Evolutionary conservation across 495 filamentous ascomycete genomes (phyloP), one percentile per base, ranked within the genome.

Genomic region (Aspergillus diversus): DNA sequence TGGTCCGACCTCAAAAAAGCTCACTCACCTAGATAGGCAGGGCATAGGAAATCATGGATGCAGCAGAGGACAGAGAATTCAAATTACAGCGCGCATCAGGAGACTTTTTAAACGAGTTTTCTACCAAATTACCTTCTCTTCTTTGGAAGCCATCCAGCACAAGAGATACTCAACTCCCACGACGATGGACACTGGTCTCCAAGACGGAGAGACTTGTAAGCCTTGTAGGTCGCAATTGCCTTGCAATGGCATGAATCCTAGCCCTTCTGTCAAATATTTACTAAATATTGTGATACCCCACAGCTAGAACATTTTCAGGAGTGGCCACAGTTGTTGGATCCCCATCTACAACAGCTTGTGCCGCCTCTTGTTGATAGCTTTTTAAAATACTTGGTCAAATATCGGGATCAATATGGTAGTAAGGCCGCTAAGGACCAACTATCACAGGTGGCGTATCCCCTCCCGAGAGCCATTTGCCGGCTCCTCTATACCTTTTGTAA

Each of bases 281-380:
- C 21, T 27, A 67, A 57, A 52, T 61, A 56, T 37, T 67, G 42
- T 46, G 21, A 27, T 11, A 11, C 58, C 5, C 34, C 75, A 75
- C 74, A 96, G 81, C 82, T 99, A 35, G 92, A 97, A 63, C 91
- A 89, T 39, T 98, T 98, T 70, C 95, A 97, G 81, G 95, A 97
- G 77, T 89, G 92, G 67, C 94, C 95, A 17, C 95, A 99, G 71
- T 85, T 99, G 5, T 85, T 99, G n/a, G 95, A 99, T 74, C 89
- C 92, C 1, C 81, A 95, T 71, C 83, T 99, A 49, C 84, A 87
- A 60, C 80, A 78, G 60, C 85, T 96, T 70, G 73, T 99, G 43
- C 86, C 90, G 35, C 79, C 83, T 7, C 80, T 97, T 50, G 87
- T 91, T 17, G 81, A 86, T 70, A 87, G 89, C 39, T 94, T 91